Evolutionary conservation across 2,329 filamentous ascomycete genomes (phyloP).

Genomic region (Coleophoma crateriformis): DNA sequence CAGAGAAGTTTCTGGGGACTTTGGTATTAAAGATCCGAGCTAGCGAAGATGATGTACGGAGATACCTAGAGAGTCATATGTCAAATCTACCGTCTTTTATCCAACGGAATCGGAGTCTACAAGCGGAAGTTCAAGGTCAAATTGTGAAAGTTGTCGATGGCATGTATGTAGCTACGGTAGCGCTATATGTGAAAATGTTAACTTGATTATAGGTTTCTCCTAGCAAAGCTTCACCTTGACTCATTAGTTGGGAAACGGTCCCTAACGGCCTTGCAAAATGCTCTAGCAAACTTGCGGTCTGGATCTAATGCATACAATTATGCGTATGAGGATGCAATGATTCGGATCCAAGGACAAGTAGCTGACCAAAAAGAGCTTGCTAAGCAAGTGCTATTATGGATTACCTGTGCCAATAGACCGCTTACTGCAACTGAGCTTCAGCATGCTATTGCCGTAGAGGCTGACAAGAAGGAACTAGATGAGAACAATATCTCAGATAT

Average conservation of each 20-base stretch:
- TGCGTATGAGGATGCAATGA: constrained; percentile 36
- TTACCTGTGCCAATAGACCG: constrained; percentile 17
- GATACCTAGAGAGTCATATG: too few species aligned
- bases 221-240: constrained; percentile 30
- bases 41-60: neutral
- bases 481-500: constrained; percentile 17
- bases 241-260: constrained; percentile 26
- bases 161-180: constrained; percentile 19
- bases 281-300: constrained; percentile 24
- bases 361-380: constrained; percentile 28
- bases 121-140: neutral
- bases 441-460: constrained; percentile 35
- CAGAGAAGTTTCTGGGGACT: constrained; percentile 9
- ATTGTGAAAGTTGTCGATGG: constrained; percentile 19
- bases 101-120: neutral
- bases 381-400: constrained; percentile 12
- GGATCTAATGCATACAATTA: constrained; percentile 22
- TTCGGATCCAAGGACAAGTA: constrained; percentile 34
- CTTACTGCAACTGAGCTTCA: constrained; percentile 30
- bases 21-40: constrained; percentile 25
- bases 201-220: constrained; percentile 7
- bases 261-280: constrained; percentile 22
- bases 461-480: constrained; percentile 22
- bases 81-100: neutral
- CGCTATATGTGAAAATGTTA: neutral